A percentile compares a stretch with the other conserved stretches of the same genome.
These are phyloP conservation scores for Xanthoconium separans DNA, from an alignment of 1,284 basidiomycete genomes.

Conservation along the genomic window DNA sequence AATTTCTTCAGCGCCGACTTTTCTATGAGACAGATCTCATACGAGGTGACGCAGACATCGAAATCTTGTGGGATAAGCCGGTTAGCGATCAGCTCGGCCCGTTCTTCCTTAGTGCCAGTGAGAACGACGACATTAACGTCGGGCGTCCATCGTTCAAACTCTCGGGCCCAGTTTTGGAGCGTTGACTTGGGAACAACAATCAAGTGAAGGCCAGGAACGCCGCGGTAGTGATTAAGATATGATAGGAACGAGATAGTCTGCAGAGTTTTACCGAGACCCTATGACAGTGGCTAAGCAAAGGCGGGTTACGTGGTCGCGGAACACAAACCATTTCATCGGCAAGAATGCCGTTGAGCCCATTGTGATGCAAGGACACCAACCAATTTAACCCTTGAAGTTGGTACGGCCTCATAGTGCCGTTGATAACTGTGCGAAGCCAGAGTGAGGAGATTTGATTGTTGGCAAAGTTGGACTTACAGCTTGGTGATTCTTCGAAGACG, in stretches of 20 bases:
- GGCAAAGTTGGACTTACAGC: constrained; percentile 56
- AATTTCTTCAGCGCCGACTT: constrained; percentile 92
- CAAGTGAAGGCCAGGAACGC: constrained; percentile 82
- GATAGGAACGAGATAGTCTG: constrained; percentile 98
- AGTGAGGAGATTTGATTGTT: not conserved
- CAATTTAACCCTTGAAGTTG: constrained; percentile 97
- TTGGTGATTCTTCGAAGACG: constrained; percentile 90
- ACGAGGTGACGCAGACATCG: constrained; percentile 94
- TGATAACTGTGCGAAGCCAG: constrained; percentile 58
- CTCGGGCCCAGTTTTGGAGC: constrained; percentile 94
- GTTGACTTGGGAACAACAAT: constrained; percentile 98
- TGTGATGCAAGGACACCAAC: constrained; percentile 94
- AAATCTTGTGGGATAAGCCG: constrained; percentile 88
- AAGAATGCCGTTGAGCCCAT: constrained; percentile 90
- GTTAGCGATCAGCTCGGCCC: constrained; percentile 76
- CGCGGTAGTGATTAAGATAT: constrained; percentile 86
- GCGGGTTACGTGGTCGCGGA: not conserved
- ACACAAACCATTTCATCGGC: constrained; percentile 87
- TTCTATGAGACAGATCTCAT: constrained; percentile 97
- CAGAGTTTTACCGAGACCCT: constrained; percentile 97
- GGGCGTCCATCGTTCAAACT: constrained; percentile 92
- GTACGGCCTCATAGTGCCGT: constrained; percentile 91
- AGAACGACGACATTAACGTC: constrained; percentile 84
- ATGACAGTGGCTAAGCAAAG: constrained; percentile 4
- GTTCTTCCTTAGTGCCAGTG: constrained; percentile 89